phyloP scores from a whole-genome alignment of 805 yeast genomes.

The Yarrowia sp. region DNA sequence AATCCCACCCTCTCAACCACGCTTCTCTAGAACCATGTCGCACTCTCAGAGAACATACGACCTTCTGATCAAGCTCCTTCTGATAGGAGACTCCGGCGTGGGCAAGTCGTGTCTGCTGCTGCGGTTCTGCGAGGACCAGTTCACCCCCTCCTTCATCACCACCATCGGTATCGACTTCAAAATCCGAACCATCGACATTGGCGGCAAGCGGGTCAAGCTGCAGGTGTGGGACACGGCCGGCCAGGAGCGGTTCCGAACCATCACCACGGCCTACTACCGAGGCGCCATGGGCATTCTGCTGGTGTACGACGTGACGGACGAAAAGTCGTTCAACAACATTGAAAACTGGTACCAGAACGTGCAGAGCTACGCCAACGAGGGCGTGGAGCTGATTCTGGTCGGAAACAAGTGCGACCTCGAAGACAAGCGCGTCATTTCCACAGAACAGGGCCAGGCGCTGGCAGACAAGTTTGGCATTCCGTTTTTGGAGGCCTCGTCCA shows the following conservation, averaged over 20 bases:
- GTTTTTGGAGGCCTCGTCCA: slow-evolving; percentile 94
- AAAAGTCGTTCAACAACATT: slow-evolving; percentile 87
- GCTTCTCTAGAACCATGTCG: slow-evolving; percentile 27
- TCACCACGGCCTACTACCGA: slow-evolving; percentile 96
- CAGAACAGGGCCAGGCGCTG: slow-evolving; percentile 85
- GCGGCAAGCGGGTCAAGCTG: slow-evolving; percentile 87
- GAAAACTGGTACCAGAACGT: slow-evolving; percentile 96
- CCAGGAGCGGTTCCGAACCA: slow-evolving; percentile 96
- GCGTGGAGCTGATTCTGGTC: slow-evolving; percentile 88
- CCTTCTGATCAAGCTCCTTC: slow-evolving; percentile 83
- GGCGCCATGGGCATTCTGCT: slow-evolving; percentile 98
- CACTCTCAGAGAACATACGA: slow-evolving; percentile 53
- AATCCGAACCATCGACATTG: slow-evolving; percentile 90
- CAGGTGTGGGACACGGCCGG: slow-evolving; percentile 99
- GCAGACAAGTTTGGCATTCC: slow-evolving; percentile 86
- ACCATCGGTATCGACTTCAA: slow-evolving; percentile 98
- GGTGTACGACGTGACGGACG: slow-evolving; percentile 97
- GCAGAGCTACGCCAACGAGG: slow-evolving; percentile 93
- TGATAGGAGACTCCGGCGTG: slow-evolving; percentile 81
- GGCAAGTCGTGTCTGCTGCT: slow-evolving; percentile 73
- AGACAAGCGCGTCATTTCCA: slow-evolving; percentile 78
- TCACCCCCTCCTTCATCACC: slow-evolving; percentile 94
- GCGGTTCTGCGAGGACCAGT: slow-evolving; percentile 93
- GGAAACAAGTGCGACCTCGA: slow-evolving; percentile 95
- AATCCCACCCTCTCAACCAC: background rate